Evolutionary conservation across 768 basidiomycete species (phyloP).

Genomic region (Leccinum aurantiacum): DNA sequence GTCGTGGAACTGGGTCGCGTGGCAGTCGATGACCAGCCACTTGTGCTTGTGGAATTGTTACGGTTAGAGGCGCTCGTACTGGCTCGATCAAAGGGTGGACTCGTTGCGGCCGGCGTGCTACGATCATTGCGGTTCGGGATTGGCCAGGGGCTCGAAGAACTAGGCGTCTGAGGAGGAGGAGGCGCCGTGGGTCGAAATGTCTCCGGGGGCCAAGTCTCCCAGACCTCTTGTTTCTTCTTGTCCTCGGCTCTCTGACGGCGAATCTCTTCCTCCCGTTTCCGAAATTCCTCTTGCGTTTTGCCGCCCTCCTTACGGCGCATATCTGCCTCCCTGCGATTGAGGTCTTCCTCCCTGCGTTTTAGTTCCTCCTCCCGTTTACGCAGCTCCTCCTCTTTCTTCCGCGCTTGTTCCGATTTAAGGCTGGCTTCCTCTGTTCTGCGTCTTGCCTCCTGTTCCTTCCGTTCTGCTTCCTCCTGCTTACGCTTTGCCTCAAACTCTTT

Average conservation of each 20-base stretch:
- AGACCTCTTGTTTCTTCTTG: slow-evolving; percentile 30
- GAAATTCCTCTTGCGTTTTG: slow-evolving; percentile 28
- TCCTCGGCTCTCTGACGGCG: slow-evolving; percentile 33
- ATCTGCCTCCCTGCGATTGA: slow-evolving; percentile 32
- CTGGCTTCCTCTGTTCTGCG: slow-evolving; percentile 28
- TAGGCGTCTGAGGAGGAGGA: slow-evolving; percentile 30
- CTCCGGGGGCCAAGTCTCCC: slow-evolving; percentile 31
- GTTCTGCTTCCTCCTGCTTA: slow-evolving; percentile 29
- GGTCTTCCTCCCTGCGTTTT: slow-evolving; percentile 33
- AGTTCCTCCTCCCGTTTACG: slow-evolving; percentile 30
- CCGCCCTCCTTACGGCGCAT: slow-evolving; percentile 31
- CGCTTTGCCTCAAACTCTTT: slow-evolving; percentile 32
- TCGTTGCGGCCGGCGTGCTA: slow-evolving; percentile 35
- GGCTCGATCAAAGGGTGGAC: slow-evolving; percentile 32
- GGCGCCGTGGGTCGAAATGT: slow-evolving; percentile 19
- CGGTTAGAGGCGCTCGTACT: slow-evolving; percentile 32
- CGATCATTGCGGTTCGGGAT: slow-evolving; percentile 33
- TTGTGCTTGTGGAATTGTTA: slow-evolving; percentile 16
- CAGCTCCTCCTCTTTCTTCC: slow-evolving; percentile 28
- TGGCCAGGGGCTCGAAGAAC: slow-evolving; percentile 32
- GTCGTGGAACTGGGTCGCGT: slow-evolving; percentile 30
- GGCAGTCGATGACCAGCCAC: slow-evolving; percentile 31
- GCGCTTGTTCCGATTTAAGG: slow-evolving; percentile 24
- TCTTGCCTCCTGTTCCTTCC: slow-evolving; percentile 33
- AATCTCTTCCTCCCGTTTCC: slow-evolving; percentile 34